A percentile compares a stretch with the other conserved stretches of the same genome.
phyloP scores from a whole-genome alignment of 164 flowering plant genomes.

The Brasenia schreberi region DNA sequence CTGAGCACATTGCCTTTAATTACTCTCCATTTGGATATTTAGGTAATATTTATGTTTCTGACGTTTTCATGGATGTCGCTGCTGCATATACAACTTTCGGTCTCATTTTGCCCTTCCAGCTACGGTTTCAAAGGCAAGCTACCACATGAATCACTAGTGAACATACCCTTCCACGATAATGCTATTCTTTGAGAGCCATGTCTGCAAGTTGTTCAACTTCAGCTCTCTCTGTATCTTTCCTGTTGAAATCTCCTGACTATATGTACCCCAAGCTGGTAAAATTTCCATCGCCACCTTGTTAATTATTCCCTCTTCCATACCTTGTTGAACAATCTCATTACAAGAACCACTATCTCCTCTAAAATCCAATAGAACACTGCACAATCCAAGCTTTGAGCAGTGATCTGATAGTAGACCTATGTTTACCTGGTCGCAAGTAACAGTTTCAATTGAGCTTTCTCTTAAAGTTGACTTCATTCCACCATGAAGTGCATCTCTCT shows the following conservation, averaged over 20 bases:
- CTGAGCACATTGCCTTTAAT: too few species aligned
- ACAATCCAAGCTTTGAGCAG: conserved; percentile 41
- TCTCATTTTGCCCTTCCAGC: too few species aligned
- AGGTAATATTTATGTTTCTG: too few species aligned
- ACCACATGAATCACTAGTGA: conserved; percentile 6
- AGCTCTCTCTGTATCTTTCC: conserved; percentile 6
- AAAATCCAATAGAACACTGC: conserved; percentile 62
- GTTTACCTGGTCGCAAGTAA: conserved; percentile 35
- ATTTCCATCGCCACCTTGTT: conserved; percentile 65
- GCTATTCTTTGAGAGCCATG: conserved; percentile 21
- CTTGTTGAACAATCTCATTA: conserved; percentile 35
- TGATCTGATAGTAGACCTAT: conserved; percentile 39
- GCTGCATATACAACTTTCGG: too few species aligned
- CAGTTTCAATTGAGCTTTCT: conserved; percentile 41
- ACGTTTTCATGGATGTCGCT: too few species aligned
- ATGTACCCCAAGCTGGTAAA: conserved; percentile 40
- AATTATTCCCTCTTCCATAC: conserved; percentile 35
- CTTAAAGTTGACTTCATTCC: conserved; percentile 7
- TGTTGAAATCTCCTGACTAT: conserved; percentile 3
- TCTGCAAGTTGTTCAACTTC: conserved; percentile 21
- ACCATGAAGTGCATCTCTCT: conserved; percentile 20
- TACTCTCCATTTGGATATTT: too few species aligned
- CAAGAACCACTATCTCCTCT: conserved; percentile 28
- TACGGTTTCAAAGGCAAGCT: not conserved
- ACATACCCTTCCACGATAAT: conserved; percentile 61